These are phyloP conservation scores for Citrullus amarus DNA, from an alignment of 306 rosid species.

Conservation along the genomic window DNA sequence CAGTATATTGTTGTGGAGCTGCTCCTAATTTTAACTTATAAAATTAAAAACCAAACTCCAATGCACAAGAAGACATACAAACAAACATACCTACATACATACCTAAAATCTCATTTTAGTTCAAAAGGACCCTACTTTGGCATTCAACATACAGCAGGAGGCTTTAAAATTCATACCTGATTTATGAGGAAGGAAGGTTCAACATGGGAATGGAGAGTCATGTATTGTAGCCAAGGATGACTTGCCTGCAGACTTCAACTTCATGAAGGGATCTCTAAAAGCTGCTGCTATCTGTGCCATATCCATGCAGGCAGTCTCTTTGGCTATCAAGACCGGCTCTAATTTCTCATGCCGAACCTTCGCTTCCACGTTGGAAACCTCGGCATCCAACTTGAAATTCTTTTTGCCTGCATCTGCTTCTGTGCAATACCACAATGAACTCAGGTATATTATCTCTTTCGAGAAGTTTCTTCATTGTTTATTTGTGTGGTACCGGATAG, in stretches of 20 bases:
- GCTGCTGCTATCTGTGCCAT: neutral
- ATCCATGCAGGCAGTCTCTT: constrained; percentile 38
- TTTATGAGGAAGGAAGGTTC: constrained; percentile 25
- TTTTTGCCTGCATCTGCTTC: neutral
- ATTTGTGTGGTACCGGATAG: neutral
- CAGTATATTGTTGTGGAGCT: neutral
- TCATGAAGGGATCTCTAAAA: neutral
- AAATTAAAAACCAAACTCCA: neutral
- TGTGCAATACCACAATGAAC: neutral
- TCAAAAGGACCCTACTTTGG: neutral
- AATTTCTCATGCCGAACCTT: constrained; percentile 33
- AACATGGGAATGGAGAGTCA: constrained; percentile 41
- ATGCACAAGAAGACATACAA: neutral
- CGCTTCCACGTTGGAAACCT: constrained; percentile 13
- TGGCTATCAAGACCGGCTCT: constrained; percentile 43
- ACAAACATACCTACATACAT: neutral
- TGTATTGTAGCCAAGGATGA: constrained; percentile 61
- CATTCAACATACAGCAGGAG: neutral
- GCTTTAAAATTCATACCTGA: neutral
- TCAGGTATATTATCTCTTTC: neutral
- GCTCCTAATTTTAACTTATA: neutral
- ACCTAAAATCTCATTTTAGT: neutral
- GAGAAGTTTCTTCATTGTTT: neutral
- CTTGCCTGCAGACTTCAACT: constrained; percentile 42
- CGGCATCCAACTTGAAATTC: neutral